Conservation (phyloP, 352 stramenopile species). For the Phytophthora nicotianae region DNA sequence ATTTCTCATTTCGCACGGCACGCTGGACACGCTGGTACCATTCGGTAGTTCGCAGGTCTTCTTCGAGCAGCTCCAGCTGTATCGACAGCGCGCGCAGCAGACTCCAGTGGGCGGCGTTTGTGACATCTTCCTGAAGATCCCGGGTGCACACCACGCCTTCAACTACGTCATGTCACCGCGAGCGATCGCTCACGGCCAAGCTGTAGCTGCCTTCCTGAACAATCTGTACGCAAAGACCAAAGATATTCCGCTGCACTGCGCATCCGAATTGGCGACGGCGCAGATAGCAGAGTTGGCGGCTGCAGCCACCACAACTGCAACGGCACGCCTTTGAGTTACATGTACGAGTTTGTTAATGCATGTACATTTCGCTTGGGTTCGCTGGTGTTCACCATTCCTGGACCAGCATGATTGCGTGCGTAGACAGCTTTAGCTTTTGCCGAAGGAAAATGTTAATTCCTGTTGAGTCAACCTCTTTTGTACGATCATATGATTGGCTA, state of each 20-base stretch:
- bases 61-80: conserved; percentile 57
- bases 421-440: neutral
- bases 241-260: conserved; percentile 16
- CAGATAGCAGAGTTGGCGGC: conserved; percentile 12
- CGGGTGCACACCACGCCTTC: conserved; percentile 72
- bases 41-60: conserved; percentile 76
- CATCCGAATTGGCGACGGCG: neutral
- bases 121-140: conserved; percentile 71
- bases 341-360: neutral
- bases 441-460: conserved; percentile 13
- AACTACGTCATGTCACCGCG: conserved; percentile 80
- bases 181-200: conserved; percentile 66
- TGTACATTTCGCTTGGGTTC: neutral
- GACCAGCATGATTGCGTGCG: no score
- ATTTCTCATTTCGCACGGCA: conserved; percentile 77
- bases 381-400: neutral
- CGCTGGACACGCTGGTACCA: conserved; percentile 71
- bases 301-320: neutral
- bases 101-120: conserved; percentile 29
- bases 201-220: conserved; percentile 66
- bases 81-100: conserved; percentile 37
- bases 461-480: conserved; percentile 22
- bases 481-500: conserved; percentile 1
- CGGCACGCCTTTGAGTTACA: conserved; percentile 17
- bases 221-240: conserved; percentile 61